Evolutionary conservation across 2,329 filamentous ascomycete genomes (phyloP), one percentile per base, ranked within the genome.

Genomic region (Colletotrichum graminicola): DNA sequence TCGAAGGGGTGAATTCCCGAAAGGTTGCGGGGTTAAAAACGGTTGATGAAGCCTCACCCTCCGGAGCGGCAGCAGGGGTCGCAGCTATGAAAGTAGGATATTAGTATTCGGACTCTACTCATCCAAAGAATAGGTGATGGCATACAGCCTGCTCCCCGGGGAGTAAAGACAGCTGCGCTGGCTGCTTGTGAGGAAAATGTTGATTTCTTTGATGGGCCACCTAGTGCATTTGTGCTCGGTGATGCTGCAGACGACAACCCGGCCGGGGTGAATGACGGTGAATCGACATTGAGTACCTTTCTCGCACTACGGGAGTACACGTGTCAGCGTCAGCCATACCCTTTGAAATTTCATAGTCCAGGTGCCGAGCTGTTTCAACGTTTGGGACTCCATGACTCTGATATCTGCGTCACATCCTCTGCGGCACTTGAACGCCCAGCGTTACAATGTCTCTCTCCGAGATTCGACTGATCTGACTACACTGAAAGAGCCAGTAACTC

Each of bases 241-340:
- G 71, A 72, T 43, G 71, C 59, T 18, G 72, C 70, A 5, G 74
- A 71, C 18, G 74, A 77, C 54, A 86, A 76, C 70, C 80, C 83
- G 18, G 89, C 84, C 7, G 95, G 95, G 0, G 94, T 98, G 80
- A 99, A 99, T 59, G 95, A 94, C 16, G 96, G 95, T 11, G 96
- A 98, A 78, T 98, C 96, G 78, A 97, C 96, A 81, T 97, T 99
- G 75, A 99, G 87, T 36, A 92, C 86, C 81, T 94, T 96, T 82
- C 94, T 94, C 32, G 84, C 78, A 71, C 85, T 87, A 71, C 43
- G 32, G 43, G 18, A 34, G 23, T 52, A 36, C 41, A 65, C 23
- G n/a, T 29, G 67, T 72, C 49, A 72, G 70, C 70, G 67, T 72
- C 49, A 72, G 70, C 70, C 32, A 41, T 62, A 34, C 45, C 29